phyloP scores from a whole-genome alignment of 164 flowering plant genomes.

The Piper longum region DNA sequence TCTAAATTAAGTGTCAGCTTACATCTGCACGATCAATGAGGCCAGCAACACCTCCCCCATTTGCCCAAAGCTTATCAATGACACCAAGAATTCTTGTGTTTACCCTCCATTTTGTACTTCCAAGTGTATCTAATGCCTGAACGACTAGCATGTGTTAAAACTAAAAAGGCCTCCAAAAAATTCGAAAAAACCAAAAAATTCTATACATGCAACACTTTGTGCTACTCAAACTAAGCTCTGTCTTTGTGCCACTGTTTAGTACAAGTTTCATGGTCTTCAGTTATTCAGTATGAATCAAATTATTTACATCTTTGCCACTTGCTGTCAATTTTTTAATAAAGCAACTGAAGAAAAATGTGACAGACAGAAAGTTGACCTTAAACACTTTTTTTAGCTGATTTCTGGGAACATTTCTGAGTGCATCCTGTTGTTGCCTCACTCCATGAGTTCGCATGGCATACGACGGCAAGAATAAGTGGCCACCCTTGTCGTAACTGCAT shows the following conservation, averaged over 20 bases:
- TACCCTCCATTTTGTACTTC: constrained; percentile 88
- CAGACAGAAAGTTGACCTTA: constrained; percentile 30
- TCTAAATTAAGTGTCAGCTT: constrained; percentile 16
- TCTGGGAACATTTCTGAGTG: constrained; percentile 39
- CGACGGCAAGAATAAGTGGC: constrained; percentile 80
- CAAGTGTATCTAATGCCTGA: constrained; percentile 90
- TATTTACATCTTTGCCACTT: background rate
- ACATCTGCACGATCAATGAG: constrained; percentile 75
- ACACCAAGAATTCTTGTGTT: constrained; percentile 59
- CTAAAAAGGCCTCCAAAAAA: background rate
- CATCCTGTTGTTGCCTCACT: constrained; percentile 64
- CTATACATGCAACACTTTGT: background rate
- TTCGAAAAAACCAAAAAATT: background rate
- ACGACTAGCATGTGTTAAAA: background rate
- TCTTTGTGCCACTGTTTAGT: background rate
- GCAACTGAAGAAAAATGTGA: background rate
- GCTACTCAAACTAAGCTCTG: background rate
- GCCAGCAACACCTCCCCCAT: constrained; percentile 74
- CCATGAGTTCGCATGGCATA: constrained; percentile 97
- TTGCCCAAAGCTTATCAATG: constrained; percentile 68
- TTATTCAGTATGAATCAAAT: too few species aligned
- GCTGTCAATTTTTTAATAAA: background rate
- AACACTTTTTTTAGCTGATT: constrained; percentile 56
- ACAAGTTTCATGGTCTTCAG: background rate
- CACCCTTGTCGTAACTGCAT: constrained; percentile 77